phyloP scores from a whole-genome alignment of 352 stramenopile species.

The Pythium myriotylum region DNA sequence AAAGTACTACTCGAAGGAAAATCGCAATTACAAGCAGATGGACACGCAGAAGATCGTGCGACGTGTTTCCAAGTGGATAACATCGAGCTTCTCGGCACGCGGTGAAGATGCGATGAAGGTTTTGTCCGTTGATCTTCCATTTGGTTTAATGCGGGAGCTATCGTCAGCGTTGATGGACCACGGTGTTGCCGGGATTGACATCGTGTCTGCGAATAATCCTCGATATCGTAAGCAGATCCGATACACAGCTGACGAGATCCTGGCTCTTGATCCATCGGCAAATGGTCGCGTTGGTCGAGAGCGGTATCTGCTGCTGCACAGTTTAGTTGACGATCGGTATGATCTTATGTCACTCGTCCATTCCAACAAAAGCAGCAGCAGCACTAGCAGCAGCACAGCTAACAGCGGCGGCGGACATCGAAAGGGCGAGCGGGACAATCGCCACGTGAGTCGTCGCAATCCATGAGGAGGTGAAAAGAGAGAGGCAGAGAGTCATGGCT shows the following conservation, averaged over 20 bases:
- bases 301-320: conserved; percentile 83
- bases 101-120: conserved; percentile 85
- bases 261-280: conserved; percentile 52
- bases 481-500: background rate
- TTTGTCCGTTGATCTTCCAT: conserved; percentile 80
- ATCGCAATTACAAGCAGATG: conserved; percentile 63
- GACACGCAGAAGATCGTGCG: conserved; percentile 82
- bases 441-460: conserved; percentile 24
- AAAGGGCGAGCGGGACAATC: conserved; percentile 26
- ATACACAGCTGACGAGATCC: conserved; percentile 78
- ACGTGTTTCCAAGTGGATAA: conserved; percentile 88
- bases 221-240: conserved; percentile 84
- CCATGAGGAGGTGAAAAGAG: conserved; percentile 4
- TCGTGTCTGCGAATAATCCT: conserved; percentile 54
- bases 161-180: conserved; percentile 83
- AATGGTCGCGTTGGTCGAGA: conserved; percentile 51
- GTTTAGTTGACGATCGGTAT: conserved; percentile 83
- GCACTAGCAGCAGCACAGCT: background rate
- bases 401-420: conserved; percentile 11
- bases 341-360: conserved; percentile 83
- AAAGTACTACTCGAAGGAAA: conserved; percentile 62
- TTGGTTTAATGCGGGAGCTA: conserved; percentile 75
- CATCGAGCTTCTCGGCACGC: conserved; percentile 69
- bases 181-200: conserved; percentile 56
- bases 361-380: conserved; percentile 37